These are phyloP conservation scores for Clitoria ternatea DNA, from an alignment of 306 rosid genomes.

Conservation along the genomic window DNA sequence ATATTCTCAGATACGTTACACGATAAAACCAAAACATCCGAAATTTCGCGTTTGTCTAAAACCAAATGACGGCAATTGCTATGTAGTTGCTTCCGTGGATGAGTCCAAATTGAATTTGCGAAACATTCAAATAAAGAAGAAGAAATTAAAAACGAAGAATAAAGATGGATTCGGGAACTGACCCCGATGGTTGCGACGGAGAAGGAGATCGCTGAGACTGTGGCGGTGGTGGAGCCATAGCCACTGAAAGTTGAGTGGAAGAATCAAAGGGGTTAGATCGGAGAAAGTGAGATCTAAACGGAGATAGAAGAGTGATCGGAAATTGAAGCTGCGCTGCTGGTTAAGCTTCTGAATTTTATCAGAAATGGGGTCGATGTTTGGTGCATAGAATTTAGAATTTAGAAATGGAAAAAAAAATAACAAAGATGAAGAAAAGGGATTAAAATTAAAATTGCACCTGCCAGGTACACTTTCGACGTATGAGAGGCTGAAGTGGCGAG, in stretches of 20 bases:
- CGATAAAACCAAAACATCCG: not conserved
- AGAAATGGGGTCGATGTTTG: not conserved
- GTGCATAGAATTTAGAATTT: not conserved
- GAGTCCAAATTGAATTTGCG: slow-evolving; percentile 14
- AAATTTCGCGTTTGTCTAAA: slow-evolving; percentile 13
- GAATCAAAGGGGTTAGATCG: slow-evolving; percentile 19
- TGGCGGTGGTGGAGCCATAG: slow-evolving; percentile 87
- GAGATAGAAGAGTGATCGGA: slow-evolving; percentile 6
- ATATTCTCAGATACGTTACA: not conserved
- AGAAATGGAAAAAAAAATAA: not conserved
- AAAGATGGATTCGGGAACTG: slow-evolving; percentile 14
- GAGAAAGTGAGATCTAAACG: slow-evolving; percentile 36
- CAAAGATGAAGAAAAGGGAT: not conserved
- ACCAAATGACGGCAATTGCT: slow-evolving; percentile 10
- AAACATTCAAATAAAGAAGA: not conserved
- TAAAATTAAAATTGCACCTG: not conserved
- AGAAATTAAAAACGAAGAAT: not conserved
- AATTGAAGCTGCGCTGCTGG: slow-evolving; percentile 9
- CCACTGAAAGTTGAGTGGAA: slow-evolving; percentile 25
- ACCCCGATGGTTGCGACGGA: slow-evolving; percentile 99
- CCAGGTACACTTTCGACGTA: slow-evolving; percentile 29
- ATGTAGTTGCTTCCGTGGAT: slow-evolving; percentile 12
- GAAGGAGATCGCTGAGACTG: slow-evolving; percentile 82
- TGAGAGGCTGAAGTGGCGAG: slow-evolving; percentile 38
- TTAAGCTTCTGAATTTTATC: not conserved